Conservation (phyloP, 345 rosid genomes). For the Bruguiera parviflora region DNA sequence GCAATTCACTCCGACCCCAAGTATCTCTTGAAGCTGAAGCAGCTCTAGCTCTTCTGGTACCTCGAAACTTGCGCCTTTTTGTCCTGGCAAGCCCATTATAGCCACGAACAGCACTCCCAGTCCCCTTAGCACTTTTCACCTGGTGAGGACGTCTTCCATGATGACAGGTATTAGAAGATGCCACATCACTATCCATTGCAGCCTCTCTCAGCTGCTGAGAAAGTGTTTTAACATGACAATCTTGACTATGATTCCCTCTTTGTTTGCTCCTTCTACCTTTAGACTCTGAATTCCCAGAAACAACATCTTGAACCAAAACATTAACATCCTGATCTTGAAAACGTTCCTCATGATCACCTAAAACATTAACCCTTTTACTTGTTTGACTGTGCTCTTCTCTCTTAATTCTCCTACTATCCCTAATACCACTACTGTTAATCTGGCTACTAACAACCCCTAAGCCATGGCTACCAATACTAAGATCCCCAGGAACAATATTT, state of each 20-base stretch:
- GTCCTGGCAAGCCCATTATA: slow-evolving; percentile 38
- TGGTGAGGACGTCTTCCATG: slow-evolving; percentile 33
- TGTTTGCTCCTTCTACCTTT: slow-evolving; percentile 41
- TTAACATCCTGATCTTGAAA: slow-evolving; percentile 34
- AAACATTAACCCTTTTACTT: slow-evolving; percentile 38
- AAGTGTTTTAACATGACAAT: slow-evolving; percentile 47
- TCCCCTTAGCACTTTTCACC: slow-evolving; percentile 33
- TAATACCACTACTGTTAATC: slow-evolving; percentile 45
- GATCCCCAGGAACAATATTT: slow-evolving; percentile 59
- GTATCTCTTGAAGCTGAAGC: slow-evolving; percentile 38
- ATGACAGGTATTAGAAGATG: slow-evolving; percentile 52
- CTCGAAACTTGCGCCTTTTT: slow-evolving; percentile 65
- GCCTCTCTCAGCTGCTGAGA: slow-evolving; percentile 68
- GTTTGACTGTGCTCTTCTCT: slow-evolving; percentile 61
- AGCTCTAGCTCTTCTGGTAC: slow-evolving; percentile 50
- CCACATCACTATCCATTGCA: slow-evolving; percentile 57
- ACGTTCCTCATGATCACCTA: slow-evolving; percentile 37
- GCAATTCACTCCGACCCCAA: slow-evolving; percentile 64
- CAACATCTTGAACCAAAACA: slow-evolving; percentile 39
- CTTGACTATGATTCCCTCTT: slow-evolving; percentile 53
- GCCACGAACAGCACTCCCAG: slow-evolving; percentile 35
- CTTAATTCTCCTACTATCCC: slow-evolving; percentile 58
- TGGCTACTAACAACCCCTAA: slow-evolving; percentile 38
- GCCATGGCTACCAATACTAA: slow-evolving; percentile 23
- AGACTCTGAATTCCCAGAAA: slow-evolving; percentile 47